A percentile compares a stretch with the other conserved stretches of the same genome.
These are phyloP conservation scores for Euryodendron excelsum DNA, from an alignment of 148 eudicot genomes.

Conservation along the genomic window DNA sequence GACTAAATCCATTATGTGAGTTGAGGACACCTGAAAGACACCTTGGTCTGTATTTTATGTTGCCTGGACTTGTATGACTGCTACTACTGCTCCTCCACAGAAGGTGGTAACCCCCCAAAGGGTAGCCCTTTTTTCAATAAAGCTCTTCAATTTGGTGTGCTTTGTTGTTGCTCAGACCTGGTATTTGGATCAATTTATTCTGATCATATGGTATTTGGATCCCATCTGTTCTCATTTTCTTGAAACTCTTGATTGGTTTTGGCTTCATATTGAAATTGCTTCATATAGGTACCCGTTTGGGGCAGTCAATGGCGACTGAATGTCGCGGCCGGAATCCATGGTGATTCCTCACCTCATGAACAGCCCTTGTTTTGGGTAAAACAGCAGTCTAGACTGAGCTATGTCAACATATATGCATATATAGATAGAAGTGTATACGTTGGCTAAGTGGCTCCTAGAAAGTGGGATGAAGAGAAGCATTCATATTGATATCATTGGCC, in stretches of 20 bases:
- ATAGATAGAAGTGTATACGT: too few species aligned
- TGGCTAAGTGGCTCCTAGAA: too few species aligned
- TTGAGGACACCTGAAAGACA: not conserved
- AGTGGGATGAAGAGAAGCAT: too few species aligned
- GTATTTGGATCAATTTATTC: too few species aligned
- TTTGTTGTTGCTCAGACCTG: constrained; percentile 10
- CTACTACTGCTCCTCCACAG: not conserved
- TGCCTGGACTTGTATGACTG: not conserved
- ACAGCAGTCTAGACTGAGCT: too few species aligned
- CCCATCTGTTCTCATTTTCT: not conserved
- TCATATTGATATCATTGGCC: too few species aligned
- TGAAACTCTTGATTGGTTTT: not conserved
- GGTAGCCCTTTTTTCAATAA: constrained; percentile 11
- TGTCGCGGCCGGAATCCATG: too few species aligned
- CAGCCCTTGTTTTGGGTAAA: too few species aligned
- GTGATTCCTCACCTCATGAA: too few species aligned
- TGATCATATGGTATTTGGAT: not conserved
- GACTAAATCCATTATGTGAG: not conserved
- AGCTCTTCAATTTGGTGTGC: constrained; percentile 15
- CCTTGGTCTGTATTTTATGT: constrained; percentile 18
- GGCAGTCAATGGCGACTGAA: too few species aligned
- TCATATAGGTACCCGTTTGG: too few species aligned
- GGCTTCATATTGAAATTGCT: not conserved
- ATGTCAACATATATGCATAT: too few species aligned
- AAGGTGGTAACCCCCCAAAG: not conserved